Percentiles rank a stretch among this genome's conserved stretches.
Evolutionary conservation across 345 rosid genomes (phyloP).

Genomic region (Triadica sebifera): DNA sequence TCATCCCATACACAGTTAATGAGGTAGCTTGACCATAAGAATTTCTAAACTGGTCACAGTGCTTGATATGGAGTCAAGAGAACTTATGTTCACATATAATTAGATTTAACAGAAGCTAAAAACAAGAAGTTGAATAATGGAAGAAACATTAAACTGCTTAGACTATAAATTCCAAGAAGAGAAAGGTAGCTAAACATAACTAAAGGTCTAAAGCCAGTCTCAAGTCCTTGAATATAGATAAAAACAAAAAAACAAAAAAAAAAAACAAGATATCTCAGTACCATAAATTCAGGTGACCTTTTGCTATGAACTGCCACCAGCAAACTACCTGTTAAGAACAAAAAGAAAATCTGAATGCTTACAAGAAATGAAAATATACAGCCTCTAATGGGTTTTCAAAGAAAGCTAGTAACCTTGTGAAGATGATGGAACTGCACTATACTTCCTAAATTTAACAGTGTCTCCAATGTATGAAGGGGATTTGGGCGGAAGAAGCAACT

Average conservation of each 20-base stretch:
- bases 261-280: slow-evolving; percentile 4
- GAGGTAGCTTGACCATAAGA: not conserved
- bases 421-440: slow-evolving; percentile 22
- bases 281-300: slow-evolving; percentile 29
- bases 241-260: no score
- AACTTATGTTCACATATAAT: not conserved
- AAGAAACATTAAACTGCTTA: not conserved
- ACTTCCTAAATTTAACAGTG: slow-evolving; percentile 1
- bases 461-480: slow-evolving; percentile 11
- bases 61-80: not conserved
- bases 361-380: not conserved
- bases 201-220: not conserved
- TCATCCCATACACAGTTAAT: not conserved
- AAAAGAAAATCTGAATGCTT: not conserved
- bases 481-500: slow-evolving; percentile 21
- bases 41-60: not conserved
- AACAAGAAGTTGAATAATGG: not conserved
- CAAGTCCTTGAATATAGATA: not conserved
- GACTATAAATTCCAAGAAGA: not conserved
- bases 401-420: slow-evolving; percentile 27
- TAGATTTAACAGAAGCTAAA: not conserved
- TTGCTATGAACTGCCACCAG: slow-evolving; percentile 14
- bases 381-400: not conserved
- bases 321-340: slow-evolving; percentile 38
- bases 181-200: not conserved